phyloP scores from a whole-genome alignment of 2,329 filamentous ascomycete genomes.

The Penicillium corylophilum region DNA sequence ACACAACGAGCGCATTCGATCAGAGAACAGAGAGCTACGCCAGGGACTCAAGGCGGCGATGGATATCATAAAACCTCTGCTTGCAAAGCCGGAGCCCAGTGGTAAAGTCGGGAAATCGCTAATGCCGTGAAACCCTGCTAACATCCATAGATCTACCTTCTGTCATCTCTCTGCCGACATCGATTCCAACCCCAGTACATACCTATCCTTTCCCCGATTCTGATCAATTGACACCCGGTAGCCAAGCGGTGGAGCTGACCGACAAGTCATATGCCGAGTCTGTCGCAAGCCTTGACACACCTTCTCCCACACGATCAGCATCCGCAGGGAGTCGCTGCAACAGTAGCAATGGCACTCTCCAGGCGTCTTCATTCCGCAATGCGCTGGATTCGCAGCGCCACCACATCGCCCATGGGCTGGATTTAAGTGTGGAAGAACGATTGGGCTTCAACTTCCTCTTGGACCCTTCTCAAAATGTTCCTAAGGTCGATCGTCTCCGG shows the following conservation, averaged over 20 bases:
- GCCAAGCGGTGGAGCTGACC: slow-evolving; percentile 16
- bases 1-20: slow-evolving; percentile 73
- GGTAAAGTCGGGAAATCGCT: slow-evolving; percentile 33
- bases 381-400: slow-evolving; percentile 46
- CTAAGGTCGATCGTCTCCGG: slow-evolving; percentile 50
- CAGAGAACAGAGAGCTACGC: slow-evolving; percentile 77
- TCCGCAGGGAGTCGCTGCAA: slow-evolving; percentile 26
- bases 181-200: slow-evolving; percentile 19
- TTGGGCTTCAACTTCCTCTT: slow-evolving; percentile 73
- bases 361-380: slow-evolving; percentile 35
- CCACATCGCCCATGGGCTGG: slow-evolving; percentile 54
- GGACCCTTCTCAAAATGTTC: slow-evolving; percentile 57
- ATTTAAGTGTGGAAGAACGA: slow-evolving; percentile 60
- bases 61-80: slow-evolving; percentile 50
- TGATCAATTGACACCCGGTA: slow-evolving; percentile 22
- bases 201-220: slow-evolving; percentile 29
- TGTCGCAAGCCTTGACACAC: slow-evolving; percentile 28
- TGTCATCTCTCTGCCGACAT: slow-evolving; percentile 15
- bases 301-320: slow-evolving; percentile 31
- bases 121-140: slow-evolving; percentile 4
- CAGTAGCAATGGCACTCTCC: slow-evolving; percentile 19
- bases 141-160: slow-evolving; percentile 16
- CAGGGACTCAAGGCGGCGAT: slow-evolving; percentile 65
- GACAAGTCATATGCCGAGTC: slow-evolving; percentile 32
- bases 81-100: slow-evolving; percentile 43